phyloP scores from a whole-genome alignment of 768 basidiomycete species.

The Pleurotus ostreatus region DNA sequence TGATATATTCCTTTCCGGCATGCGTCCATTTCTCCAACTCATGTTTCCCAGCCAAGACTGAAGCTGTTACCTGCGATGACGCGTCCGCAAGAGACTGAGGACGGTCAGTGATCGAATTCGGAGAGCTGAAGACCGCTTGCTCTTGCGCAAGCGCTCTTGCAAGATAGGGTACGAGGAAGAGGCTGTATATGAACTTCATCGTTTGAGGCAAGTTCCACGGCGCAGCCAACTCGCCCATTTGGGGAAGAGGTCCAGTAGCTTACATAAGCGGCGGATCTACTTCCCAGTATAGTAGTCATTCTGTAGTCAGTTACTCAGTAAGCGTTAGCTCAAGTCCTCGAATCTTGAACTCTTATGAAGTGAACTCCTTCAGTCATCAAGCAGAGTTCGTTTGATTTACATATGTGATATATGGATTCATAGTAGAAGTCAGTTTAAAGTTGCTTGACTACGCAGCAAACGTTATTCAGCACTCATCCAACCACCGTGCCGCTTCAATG shows the following conservation, averaged over 20 bases:
- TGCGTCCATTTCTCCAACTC: conserved; percentile 60
- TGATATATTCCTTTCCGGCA: conserved; percentile 60
- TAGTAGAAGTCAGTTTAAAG: no score
- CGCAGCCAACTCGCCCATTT: background rate
- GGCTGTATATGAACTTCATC: background rate
- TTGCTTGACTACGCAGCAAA: no score
- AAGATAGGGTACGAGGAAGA: background rate
- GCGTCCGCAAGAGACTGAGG: conserved; percentile 26
- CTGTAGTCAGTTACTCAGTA: no score
- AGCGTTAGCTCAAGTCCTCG: no score
- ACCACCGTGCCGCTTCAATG: no score
- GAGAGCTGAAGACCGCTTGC: conserved; percentile 3
- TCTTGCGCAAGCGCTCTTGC: background rate
- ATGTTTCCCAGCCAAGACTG: conserved; percentile 37
- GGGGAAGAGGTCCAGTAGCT: background rate
- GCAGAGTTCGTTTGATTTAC: no score
- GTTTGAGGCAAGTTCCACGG: background rate
- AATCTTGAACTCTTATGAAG: no score
- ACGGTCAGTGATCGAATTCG: background rate
- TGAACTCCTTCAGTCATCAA: no score
- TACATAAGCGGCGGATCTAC: no score
- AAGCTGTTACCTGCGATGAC: conserved; percentile 28
- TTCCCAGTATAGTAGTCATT: no score
- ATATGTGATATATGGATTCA: no score
- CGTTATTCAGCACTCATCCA: no score